Percentiles rank a stretch among this genome's conserved stretches.
Evolutionary conservation across 2,329 filamentous ascomycete genomes (phyloP).

Genomic region (Fusarium beomiforme): DNA sequence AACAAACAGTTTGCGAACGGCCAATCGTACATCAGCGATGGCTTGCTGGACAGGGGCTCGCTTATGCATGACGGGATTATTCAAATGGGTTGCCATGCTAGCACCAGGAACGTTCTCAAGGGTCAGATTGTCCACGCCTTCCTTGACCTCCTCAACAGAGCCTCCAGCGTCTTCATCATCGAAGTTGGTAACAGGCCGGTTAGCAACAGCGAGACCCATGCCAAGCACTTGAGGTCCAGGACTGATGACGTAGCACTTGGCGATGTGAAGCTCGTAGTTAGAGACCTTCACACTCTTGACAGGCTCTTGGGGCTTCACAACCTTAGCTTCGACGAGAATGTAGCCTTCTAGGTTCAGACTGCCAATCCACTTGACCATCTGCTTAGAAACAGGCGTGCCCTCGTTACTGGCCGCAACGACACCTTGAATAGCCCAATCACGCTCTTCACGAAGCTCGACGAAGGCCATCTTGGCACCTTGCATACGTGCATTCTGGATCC

Average conservation of each 20-base stretch:
- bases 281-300: constrained; percentile 88
- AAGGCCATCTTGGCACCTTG: constrained; percentile 95
- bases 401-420: constrained; percentile 77
- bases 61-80: constrained; percentile 94
- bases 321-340: constrained; percentile 80
- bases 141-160: constrained; percentile 55
- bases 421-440: constrained; percentile 82
- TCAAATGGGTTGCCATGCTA: constrained; percentile 83
- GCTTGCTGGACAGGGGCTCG: constrained; percentile 91
- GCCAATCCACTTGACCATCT: constrained; percentile 94
- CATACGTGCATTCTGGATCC: constrained; percentile 86
- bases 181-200: constrained; percentile 65
- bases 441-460: constrained; percentile 82
- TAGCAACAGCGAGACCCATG: constrained; percentile 66
- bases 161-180: constrained; percentile 63
- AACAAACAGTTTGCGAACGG: constrained; percentile 75
- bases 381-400: constrained; percentile 72
- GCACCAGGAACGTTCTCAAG: constrained; percentile 71
- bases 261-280: constrained; percentile 86
- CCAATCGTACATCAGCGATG: constrained; percentile 66
- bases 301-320: constrained; percentile 85
- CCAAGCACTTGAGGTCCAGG: constrained; percentile 67
- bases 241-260: constrained; percentile 82
- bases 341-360: constrained; percentile 82
- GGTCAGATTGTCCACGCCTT: constrained; percentile 55